Base-by-base conservation (phyloP, 2,329 filamentous ascomycete species). In the Exophiala aquamarina region DNA sequence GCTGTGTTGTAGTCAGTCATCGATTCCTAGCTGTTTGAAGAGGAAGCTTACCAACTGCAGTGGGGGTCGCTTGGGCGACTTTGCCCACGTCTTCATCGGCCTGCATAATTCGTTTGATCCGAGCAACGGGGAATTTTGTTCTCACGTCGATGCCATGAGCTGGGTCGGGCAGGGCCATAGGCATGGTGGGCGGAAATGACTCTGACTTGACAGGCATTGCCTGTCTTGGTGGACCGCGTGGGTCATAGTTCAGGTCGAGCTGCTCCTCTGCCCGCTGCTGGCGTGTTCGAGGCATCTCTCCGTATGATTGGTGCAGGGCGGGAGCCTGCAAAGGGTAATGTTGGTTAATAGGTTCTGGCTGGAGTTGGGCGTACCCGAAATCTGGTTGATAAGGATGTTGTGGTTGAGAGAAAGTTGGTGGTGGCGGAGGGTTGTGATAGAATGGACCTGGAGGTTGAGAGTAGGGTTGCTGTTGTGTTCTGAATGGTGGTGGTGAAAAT, bases 101-200 rank as follows among this genome's bases (percentile, higher is more conserved):
- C 71, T 98, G 93, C 93, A 98, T 97, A 62, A 98, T 97, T 41
- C 93, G 84, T 77, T 98, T 98, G 74, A 98, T 98, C 53, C 93
- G 81, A 11, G 93, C 93, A 23, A 95, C 95, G 1, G 93, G 93
- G 63, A 98, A 98, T 63, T 96, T 96, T 26, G 92, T 97, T 69
- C 83, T 88, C 60, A 98, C 89, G 34, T 89, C 68, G 71, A 95
- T 71, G 67, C 80, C 66, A 71, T 82, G 69, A 42, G 65, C 63
- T 37, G 67, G 62, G 33, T 52, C 51, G 19, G 36, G 18, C 18
- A 45, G 33, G 19, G 42, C 44, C 7, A 41, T 41, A 29, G 57
- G 44, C 34, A 41, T 38, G 21, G 45, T 23, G 10, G 55, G 34
- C 34, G 32, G 6, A 18, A 26, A 9, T 20, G 34, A 44, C 21